Base-by-base conservation (phyloP, 2,329 filamentous ascomycete species). In the Rutstroemia sp. region DNA sequence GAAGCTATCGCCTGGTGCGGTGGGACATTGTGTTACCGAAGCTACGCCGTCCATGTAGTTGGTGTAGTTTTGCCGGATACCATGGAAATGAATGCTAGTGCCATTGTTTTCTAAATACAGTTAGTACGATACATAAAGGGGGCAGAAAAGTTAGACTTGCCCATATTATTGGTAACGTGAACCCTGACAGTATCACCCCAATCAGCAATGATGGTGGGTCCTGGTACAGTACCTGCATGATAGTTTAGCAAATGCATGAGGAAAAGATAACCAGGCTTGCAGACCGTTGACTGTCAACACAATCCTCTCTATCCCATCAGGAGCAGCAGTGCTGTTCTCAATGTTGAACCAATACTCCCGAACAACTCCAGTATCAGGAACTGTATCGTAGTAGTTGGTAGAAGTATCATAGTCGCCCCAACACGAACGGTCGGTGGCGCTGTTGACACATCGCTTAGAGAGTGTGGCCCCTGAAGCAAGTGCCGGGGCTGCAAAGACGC, bases 21-120 rank as follows among this genome's bases (percentile, higher is more conserved):
- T 81, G 1, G 85, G 84, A 60, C 86, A 89, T 67, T 89, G 84
- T 7, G 77, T 78, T 27, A 79, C 45, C 9, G 75, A 73, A 21
- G 70, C 69, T 0, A 71, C 70, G 10, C 75, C 75, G 57, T 77
- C 75, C 61, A 69, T 68, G 34, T 72, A 60, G 45, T 70, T 72
- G 6, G 68, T 68, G 34, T 71, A 66, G 16, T 73, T 65, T 59
- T 75, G 73, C 9, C 73, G 65, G 21, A 78, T 64, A 27, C 77
- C 77, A 58, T 80, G 77, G 72, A 73, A 78, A 60, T 78, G 76
- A 37, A 64, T 23, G 21, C 57, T 39, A 19, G 59, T 58, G 9
- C 58, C 61, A 73, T 78, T 76, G 41, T 71, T 65, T 12, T 21
- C 23, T 34, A 3, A 1, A 12, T 34, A 2, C 30, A 12, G 30